Evolutionary conservation across 805 yeast species (phyloP).

Genomic region (Monosporozyma unispora): DNA sequence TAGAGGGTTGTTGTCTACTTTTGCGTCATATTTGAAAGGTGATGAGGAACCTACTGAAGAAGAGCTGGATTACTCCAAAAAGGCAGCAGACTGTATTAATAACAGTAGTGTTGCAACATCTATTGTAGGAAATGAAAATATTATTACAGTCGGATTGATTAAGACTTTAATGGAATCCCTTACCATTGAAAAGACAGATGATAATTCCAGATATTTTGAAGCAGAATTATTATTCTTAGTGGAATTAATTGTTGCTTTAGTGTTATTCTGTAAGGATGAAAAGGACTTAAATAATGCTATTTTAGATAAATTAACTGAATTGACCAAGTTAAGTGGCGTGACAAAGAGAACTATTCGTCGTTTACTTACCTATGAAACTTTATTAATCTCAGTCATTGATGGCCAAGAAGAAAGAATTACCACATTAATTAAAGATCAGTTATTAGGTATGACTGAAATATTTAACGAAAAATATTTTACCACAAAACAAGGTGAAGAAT

Average conservation of each 20-base stretch:
- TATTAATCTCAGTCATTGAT: constrained; percentile 21
- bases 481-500: constrained; percentile 39
- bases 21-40: constrained; percentile 87
- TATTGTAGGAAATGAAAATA: constrained; percentile 39
- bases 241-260: constrained; percentile 33
- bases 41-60: constrained; percentile 94
- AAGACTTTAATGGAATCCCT: constrained; percentile 30
- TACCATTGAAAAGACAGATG: constrained; percentile 27
- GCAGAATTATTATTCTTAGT: constrained; percentile 40
- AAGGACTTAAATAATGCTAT: constrained; percentile 19
- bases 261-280: constrained; percentile 27
- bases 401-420: constrained; percentile 18
- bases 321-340: constrained; percentile 12
- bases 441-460: constrained; percentile 27
- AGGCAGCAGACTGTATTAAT: constrained; percentile 74
- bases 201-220: constrained; percentile 35
- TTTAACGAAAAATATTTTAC: constrained; percentile 25
- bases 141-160: constrained; percentile 26
- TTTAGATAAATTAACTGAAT: constrained; percentile 12
- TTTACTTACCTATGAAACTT: constrained; percentile 32
- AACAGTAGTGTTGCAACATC: constrained; percentile 54
- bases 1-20: constrained; percentile 80
- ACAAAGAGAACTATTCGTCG: constrained; percentile 27
- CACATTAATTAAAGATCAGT: constrained; percentile 21
- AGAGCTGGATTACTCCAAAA: constrained; percentile 77